A percentile compares a stretch with the other conserved stretches of the same genome.
These are phyloP conservation scores for Brachypodium distachyon DNA, from an alignment of 202 grass and related monocot species.

Conservation along the genomic window DNA sequence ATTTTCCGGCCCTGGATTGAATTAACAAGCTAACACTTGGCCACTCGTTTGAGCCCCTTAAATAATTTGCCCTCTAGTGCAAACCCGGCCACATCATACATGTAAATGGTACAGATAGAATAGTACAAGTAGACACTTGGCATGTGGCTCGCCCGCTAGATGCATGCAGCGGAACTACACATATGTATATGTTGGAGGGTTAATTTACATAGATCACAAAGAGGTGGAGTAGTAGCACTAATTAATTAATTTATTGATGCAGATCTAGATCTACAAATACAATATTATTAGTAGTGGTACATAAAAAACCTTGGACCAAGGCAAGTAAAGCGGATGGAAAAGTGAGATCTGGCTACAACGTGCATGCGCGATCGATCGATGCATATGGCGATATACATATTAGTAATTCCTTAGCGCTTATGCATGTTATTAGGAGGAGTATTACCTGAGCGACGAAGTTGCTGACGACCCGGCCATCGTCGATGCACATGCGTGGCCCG, in stretches of 20 bases:
- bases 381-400: too few species aligned
- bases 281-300: neutral
- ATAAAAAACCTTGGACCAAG: neutral
- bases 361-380: neutral
- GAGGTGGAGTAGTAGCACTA: neutral
- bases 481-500: conserved; percentile 95
- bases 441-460: conserved; percentile 94
- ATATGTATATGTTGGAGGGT: too few species aligned
- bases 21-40: neutral
- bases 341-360: neutral
- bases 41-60: too few species aligned
- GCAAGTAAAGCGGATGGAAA: neutral
- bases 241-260: neutral
- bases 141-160: neutral
- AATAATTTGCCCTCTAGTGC: too few species aligned
- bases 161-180: neutral
- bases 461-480: conserved; percentile 94
- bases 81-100: too few species aligned
- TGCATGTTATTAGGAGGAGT: neutral
- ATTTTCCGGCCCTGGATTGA: neutral
- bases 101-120: too few species aligned
- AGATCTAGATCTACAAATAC: conserved; percentile 18
- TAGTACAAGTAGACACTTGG: neutral
- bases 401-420: neutral
- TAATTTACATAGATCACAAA: neutral